Evolutionary conservation across 305 asterid genomes (phyloP), one percentile per base, ranked within the genome.

Genomic region (Vinca major): DNA sequence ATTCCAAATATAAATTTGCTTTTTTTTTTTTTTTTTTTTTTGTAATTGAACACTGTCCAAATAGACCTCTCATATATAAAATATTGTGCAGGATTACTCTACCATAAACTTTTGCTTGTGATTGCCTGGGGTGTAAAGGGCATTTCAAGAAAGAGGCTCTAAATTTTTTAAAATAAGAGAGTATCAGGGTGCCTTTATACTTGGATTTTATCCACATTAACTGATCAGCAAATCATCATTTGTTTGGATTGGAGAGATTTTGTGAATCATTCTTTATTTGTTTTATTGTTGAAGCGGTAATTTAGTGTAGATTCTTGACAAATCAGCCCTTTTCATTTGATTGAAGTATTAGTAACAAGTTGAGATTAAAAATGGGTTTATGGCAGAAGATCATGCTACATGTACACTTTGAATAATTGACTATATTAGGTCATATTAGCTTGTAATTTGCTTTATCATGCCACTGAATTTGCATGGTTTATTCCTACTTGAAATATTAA

Each of bases 221-320:
- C 48, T 14, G 65, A 14, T 39, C 7, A 14, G 44, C 19, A 37
- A 6, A 58, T 36, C 45, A 57, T 33, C 13, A 61, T 16, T 26
- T 61, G 6, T 39, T 37, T 36, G 37, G 3, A 26, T 37, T 36
- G 37, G 3, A 26, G 48, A 16, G 47, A 60, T n/a, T 4, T 39
- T 61, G 47, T 61, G 48, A 16, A 39, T 61, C 48, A 37, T 39
- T 61, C 65, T 61, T 39, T 61, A 39, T 61, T 39, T 61, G 16
- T 61, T 37, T 7, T 16, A 60, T 60, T 9, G 19, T 33, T 57
- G 44, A 57, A 33, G 63, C 19, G 63, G 16, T 57, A 33, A 11
- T 57, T 45, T 48, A 61, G 21, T 61, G 26, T 16, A 61, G 21
- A 39, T 37, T 61, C 26, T 61, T 16, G 65, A 5, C 7, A 2